Evolutionary conservation across 2,329 filamentous ascomycete species (phyloP).

Genomic region (Fusarium keratoplasticum): DNA sequence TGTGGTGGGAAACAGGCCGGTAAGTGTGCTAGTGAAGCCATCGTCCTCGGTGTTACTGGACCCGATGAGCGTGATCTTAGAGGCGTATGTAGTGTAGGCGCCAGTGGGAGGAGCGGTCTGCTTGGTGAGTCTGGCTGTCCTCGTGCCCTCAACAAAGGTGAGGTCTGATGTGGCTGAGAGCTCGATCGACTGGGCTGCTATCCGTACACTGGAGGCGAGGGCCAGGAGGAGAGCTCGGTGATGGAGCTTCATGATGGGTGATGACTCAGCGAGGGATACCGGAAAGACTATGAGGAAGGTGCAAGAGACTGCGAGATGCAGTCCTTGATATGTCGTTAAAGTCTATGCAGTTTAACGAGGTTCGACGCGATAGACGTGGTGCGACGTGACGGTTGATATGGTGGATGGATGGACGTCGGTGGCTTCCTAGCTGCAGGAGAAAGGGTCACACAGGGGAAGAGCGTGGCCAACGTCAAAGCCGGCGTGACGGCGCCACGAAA

Average conservation of each 20-base stretch:
- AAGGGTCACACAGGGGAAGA: not conserved
- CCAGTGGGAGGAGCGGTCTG: constrained; percentile 48
- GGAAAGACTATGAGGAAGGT: not conserved
- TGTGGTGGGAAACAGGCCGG: constrained; percentile 55
- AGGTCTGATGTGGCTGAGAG: constrained; percentile 49
- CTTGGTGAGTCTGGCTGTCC: constrained; percentile 53
- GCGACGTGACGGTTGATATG: not conserved
- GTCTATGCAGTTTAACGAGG: not conserved
- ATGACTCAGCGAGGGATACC: not conserved
- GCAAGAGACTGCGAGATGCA: not conserved
- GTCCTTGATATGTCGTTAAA: not conserved
- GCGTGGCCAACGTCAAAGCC: constrained; percentile 1
- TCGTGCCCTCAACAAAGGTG: constrained; percentile 52
- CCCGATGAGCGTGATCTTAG: constrained; percentile 39
- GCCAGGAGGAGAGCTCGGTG: constrained; percentile 37
- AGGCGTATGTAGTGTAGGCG: constrained; percentile 41
- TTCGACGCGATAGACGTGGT: not conserved
- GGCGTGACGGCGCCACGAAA: not conserved
- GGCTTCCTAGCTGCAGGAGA: not conserved
- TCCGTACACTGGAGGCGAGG: constrained; percentile 34
- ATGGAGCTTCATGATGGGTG: constrained; percentile 40
- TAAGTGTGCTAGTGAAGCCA: constrained; percentile 57
- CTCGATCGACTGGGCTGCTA: constrained; percentile 43
- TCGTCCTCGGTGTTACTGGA: constrained; percentile 33
- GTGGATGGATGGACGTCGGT: not conserved